Evolutionary conservation across 2,329 filamentous ascomycete genomes (phyloP).

Genomic region (Aphanoascus verrucosus): DNA sequence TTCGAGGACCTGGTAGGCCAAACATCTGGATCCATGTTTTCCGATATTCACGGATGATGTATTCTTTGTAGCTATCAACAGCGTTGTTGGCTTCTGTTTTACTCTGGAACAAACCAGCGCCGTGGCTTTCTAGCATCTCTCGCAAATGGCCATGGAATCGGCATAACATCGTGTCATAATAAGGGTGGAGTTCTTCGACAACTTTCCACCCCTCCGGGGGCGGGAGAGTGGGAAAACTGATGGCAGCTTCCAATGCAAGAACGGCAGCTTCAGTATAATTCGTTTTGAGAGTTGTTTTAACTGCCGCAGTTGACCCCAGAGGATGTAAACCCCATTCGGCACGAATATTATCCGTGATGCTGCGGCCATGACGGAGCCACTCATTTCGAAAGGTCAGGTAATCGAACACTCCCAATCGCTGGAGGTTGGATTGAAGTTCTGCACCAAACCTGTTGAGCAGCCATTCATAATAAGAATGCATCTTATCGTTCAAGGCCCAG

Average conservation of each 20-base stretch:
- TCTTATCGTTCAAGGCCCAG: slow-evolving; percentile 14
- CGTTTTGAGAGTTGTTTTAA: slow-evolving; percentile 15
- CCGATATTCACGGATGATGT: slow-evolving; percentile 16
- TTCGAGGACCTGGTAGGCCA: slow-evolving; percentile 4
- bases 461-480: slow-evolving; percentile 14
- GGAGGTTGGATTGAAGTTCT: slow-evolving; percentile 10
- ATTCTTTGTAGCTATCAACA: slow-evolving; percentile 9
- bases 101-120: background rate
- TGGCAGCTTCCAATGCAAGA: slow-evolving; percentile 10
- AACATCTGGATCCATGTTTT: slow-evolving; percentile 16
- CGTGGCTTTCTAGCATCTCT: slow-evolving; percentile 4
- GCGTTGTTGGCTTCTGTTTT: slow-evolving; percentile 5
- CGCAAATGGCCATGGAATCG: slow-evolving; percentile 14
- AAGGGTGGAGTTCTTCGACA: slow-evolving; percentile 15
- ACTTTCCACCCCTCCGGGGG: slow-evolving; percentile 14
- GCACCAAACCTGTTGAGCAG: slow-evolving; percentile 14
- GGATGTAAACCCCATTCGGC: slow-evolving; percentile 15
- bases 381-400: slow-evolving; percentile 10
- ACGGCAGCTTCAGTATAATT: slow-evolving; percentile 9
- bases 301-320: slow-evolving; percentile 10
- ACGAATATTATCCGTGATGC: slow-evolving; percentile 17
- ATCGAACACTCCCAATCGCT: slow-evolving; percentile 2
- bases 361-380: slow-evolving; percentile 15
- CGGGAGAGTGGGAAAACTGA: slow-evolving; percentile 11
- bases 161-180: slow-evolving; percentile 16